Percentiles rank a stretch among this genome's conserved stretches.
These are phyloP conservation scores for Didymella arachidicola DNA, from an alignment of 2,329 filamentous ascomycete genomes.

Conservation along the genomic window DNA sequence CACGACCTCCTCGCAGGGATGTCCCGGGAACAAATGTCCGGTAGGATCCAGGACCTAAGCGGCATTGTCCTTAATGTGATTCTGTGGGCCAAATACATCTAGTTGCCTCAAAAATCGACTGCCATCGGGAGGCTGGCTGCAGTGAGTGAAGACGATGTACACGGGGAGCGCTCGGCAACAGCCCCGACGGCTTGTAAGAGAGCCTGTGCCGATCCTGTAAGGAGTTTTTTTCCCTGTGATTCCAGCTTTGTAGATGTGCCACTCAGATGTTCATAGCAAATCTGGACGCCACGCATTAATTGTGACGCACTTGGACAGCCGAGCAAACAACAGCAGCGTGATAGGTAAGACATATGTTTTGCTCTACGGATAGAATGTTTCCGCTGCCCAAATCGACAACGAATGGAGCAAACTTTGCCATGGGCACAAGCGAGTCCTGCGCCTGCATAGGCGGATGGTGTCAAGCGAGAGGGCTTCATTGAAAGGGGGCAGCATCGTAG, in stretches of 20 bases:
- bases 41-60: background rate
- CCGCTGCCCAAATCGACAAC: too few relatives aligned
- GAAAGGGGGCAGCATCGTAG: background rate
- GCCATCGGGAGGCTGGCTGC: background rate
- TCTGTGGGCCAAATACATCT: constrained; percentile 1
- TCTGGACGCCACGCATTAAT: background rate
- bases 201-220: background rate
- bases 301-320: background rate
- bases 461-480: background rate
- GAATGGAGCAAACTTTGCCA: too few relatives aligned
- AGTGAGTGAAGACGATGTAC: background rate
- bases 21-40: background rate
- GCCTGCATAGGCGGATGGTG: background rate
- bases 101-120: constrained; percentile 6
- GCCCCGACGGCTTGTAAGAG: background rate
- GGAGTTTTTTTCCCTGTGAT: background rate
- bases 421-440: too few relatives aligned
- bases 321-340: constrained; percentile 1
- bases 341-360: background rate
- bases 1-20: background rate
- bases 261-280: background rate
- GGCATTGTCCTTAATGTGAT: background rate
- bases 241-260: background rate
- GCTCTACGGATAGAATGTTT: background rate
- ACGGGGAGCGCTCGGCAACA: background rate